Evolutionary conservation across 2,329 filamentous ascomycete species (phyloP).

Genomic region (Fusarium staphyleae): DNA sequence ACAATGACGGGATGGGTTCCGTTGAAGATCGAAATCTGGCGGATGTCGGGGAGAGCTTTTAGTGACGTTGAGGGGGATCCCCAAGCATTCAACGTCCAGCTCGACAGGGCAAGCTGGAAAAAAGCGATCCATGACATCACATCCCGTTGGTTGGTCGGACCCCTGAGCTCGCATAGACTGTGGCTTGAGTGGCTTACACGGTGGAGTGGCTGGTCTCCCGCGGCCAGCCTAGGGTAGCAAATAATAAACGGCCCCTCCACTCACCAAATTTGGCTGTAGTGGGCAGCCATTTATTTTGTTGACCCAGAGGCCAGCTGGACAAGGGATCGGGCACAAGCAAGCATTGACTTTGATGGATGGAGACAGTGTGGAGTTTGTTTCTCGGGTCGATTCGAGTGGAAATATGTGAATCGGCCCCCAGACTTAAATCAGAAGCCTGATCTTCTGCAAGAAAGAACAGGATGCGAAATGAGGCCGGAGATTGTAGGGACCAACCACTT

Average conservation of each 20-base stretch:
- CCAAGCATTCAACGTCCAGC: conserved; percentile 18
- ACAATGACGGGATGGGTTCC: conserved; percentile 18
- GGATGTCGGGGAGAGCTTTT: conserved; percentile 6
- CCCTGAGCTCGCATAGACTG: conserved; percentile 28
- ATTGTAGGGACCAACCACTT: not conserved
- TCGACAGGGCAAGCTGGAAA: conserved; percentile 29
- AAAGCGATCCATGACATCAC: conserved; percentile 42
- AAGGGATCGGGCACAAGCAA: conserved; percentile 26
- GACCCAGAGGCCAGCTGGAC: conserved; percentile 41
- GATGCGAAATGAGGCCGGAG: conserved; percentile 12
- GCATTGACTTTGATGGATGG: conserved; percentile 6
- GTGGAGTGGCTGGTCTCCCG: conserved; percentile 18
- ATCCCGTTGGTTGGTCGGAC: conserved; percentile 16
- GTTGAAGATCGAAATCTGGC: conserved; percentile 11
- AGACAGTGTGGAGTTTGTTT: conserved; percentile 22
- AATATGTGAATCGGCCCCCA: too few species aligned
- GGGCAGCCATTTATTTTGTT: too few species aligned
- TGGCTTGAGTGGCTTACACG: conserved; percentile 33
- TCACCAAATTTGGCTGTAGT: too few species aligned
- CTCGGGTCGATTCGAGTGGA: not conserved
- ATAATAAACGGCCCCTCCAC: too few species aligned
- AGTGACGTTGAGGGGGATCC: conserved; percentile 26
- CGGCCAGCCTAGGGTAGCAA: too few species aligned
- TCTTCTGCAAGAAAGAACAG: not conserved
- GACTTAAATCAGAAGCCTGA: conserved; percentile 24